Evolutionary conservation across 306 rosid species (phyloP), one percentile per base, ranked within the genome.

Genomic region (Begonia masoniana): DNA sequence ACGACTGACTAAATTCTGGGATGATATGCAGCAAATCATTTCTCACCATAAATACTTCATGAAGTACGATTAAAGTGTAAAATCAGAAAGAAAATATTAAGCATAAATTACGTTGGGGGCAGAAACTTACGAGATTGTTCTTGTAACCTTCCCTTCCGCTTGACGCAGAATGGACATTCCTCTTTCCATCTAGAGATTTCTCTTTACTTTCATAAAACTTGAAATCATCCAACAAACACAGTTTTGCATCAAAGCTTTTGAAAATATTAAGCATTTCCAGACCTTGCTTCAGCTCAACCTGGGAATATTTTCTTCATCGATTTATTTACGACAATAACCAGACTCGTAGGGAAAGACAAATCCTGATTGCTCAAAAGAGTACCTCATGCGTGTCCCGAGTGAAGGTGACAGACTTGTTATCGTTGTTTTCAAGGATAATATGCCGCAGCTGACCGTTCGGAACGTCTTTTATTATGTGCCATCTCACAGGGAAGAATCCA

Each of bases 311-410:
- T 4, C 49, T 45, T 10, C 5, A 16, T 7, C 39, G 9, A 3
- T 16, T 39, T 12, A 51, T 24, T 41, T 11, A 14, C 4, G 15
- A 41, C 2, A 19, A 31, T 6, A 1, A 31, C 39, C 21, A 4
- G 2, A 19, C 0, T 10, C 5, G 4, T 45, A 3, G 7, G 5
- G 14, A n/a, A 13, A 51, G 39, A 13, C 9, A 19, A n/a, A 13
- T 19, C 6, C 0, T 46, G 31, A 5, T 46, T n/a, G 12, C 10
- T 10, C 50, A 36, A 31, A 31, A 31, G 39, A 31, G 39, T 77
- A 88, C 96, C 96, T 88, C 96, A 52, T 88, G 96, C 35, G 96
- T 84, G 71, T 88, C 96, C 60, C 94, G 77, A 31, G 76, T 84
- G 71, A 59, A 74, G 51, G 92, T 88, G 35, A 88, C 94, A 14